phyloP scores from a whole-genome alignment of 805 yeast species.

The Brettanomyces custersianus region DNA sequence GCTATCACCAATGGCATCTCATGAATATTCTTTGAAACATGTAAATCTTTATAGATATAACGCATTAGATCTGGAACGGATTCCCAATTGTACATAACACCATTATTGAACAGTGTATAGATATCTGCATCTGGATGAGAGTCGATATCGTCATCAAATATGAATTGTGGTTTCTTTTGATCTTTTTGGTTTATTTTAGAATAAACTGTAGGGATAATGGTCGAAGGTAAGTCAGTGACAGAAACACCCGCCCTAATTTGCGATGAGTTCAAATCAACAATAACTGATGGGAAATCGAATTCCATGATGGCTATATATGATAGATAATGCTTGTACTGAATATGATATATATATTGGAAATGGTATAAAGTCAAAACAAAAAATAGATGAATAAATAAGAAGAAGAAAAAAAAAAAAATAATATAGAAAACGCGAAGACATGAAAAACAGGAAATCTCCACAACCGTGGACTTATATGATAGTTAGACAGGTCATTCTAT shows the following conservation, averaged over 20 bases:
- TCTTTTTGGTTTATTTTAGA: conserved; percentile 25
- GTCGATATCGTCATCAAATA: conserved; percentile 34
- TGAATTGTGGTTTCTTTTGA: conserved; percentile 7
- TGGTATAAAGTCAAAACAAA: neutral
- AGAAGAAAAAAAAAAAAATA: neutral
- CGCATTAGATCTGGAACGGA: conserved; percentile 60
- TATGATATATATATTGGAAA: neutral
- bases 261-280: conserved; percentile 60
- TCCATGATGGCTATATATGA: too few species aligned
- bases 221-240: conserved; percentile 50
- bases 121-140: conserved; percentile 36
- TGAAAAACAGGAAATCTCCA: too few species aligned
- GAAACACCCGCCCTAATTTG: conserved; percentile 66
- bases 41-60: conserved; percentile 47
- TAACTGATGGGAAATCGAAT: conserved; percentile 44
- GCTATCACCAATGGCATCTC: conserved; percentile 61
- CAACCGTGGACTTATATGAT: too few species aligned
- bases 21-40: conserved; percentile 32
- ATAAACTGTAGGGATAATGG: conserved; percentile 50
- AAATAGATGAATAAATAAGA: too few species aligned
- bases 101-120: conserved; percentile 54
- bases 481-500: too few species aligned
- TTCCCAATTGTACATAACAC: conserved; percentile 66
- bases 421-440: too few species aligned
- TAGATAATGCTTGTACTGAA: neutral